Percentiles rank a stretch among this genome's conserved stretches.
These are phyloP conservation scores for Viridothelium virens DNA, from an alignment of 495 filamentous ascomycete species.

Conservation along the genomic window DNA sequence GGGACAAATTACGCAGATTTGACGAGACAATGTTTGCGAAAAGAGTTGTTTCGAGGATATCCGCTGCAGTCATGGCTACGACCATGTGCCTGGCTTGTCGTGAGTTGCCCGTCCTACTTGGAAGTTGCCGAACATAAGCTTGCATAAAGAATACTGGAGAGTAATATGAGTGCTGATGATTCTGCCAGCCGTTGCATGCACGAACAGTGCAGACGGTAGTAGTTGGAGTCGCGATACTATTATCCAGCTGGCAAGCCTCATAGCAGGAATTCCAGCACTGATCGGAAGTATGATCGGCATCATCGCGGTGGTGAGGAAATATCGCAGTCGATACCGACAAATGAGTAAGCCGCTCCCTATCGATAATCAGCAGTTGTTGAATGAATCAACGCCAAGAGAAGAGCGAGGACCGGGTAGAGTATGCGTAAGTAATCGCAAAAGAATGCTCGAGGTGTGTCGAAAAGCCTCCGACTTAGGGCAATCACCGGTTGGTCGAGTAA, in stretches of 20 bases:
- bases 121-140: neutral
- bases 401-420: neutral
- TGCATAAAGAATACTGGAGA: neutral
- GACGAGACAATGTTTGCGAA: neutral
- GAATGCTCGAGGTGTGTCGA: neutral
- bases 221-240: neutral
- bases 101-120: neutral
- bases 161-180: neutral
- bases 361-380: neutral
- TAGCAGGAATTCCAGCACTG: neutral
- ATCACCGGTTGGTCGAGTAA: neutral
- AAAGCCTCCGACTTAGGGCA: neutral
- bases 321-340: neutral
- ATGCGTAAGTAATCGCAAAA: neutral
- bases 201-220: neutral
- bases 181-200: neutral
- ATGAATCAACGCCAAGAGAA: neutral
- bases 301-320: neutral
- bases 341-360: neutral
- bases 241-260: conserved; percentile 1
- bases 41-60: neutral
- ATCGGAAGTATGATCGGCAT: neutral
- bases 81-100: neutral
- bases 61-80: neutral
- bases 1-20: neutral